Evolutionary conservation across 2,329 filamentous ascomycete genomes (phyloP).

Genomic region (Torrubiella hemipterigena): DNA sequence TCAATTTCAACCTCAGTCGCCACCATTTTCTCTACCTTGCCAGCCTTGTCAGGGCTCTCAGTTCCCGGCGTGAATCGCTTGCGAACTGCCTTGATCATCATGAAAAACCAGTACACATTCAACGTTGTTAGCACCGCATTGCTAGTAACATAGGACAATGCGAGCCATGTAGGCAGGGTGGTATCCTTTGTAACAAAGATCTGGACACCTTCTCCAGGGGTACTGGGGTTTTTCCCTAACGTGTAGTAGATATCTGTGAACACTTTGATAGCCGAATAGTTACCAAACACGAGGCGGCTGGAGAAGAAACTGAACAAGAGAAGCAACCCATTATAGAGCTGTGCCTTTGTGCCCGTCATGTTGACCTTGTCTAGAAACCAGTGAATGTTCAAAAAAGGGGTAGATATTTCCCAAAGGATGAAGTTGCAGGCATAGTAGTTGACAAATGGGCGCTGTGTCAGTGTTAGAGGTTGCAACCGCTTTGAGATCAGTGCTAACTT

Average conservation of each 20-base stretch:
- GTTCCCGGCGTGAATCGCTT: constrained; percentile 56
- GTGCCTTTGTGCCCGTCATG: constrained; percentile 61
- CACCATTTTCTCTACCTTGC: constrained; percentile 15
- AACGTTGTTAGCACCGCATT: constrained; percentile 64
- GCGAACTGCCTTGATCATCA: constrained; percentile 71
- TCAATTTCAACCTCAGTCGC: constrained; percentile 17
- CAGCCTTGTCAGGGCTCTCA: constrained; percentile 15
- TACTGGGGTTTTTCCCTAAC: constrained; percentile 22
- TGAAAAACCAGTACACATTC: constrained; percentile 78
- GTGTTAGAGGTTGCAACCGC: too few species aligned
- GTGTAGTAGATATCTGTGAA: constrained; percentile 58
- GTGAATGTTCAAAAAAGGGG: constrained; percentile 77
- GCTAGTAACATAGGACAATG: constrained; percentile 51
- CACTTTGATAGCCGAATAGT: constrained; percentile 56
- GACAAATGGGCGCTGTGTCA: constrained; percentile 60
- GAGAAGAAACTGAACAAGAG: constrained; percentile 65
- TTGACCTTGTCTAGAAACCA: constrained; percentile 86
- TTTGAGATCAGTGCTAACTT: constrained; percentile 28
- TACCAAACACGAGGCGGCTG: constrained; percentile 68
- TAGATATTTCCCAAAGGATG: constrained; percentile 79
- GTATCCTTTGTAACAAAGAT: constrained; percentile 35
- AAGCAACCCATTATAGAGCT: constrained; percentile 66
- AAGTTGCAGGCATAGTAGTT: constrained; percentile 75
- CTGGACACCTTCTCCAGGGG: constrained; percentile 18
- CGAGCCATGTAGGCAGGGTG: constrained; percentile 58